Percentiles rank a stretch among this genome's conserved stretches.
Evolutionary conservation across 345 rosid genomes (phyloP).

Genomic region (Melaleuca quinquenervia): DNA sequence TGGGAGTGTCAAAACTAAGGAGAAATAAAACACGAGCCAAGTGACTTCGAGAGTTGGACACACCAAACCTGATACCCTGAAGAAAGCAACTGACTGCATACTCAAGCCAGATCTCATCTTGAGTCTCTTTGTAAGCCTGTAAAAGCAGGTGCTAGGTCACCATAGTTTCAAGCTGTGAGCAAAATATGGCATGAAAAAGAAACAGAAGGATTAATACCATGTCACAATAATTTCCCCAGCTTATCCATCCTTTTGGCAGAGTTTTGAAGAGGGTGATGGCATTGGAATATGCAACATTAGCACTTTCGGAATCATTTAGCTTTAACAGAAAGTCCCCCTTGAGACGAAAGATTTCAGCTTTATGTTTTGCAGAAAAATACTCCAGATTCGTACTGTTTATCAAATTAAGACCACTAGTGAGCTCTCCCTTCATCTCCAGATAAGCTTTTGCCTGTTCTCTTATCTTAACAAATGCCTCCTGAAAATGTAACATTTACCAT

Average conservation of each 20-base stretch:
- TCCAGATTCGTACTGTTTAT: constrained; percentile 87
- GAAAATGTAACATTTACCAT: constrained; percentile 11
- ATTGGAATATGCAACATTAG: constrained; percentile 75
- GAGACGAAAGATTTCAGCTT: constrained; percentile 80
- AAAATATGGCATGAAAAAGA: neutral
- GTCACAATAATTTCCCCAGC: constrained; percentile 99
- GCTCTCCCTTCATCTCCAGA: constrained; percentile 92
- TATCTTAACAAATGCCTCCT: constrained; percentile 98
- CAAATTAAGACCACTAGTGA: constrained; percentile 76
- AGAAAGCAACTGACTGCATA: constrained; percentile 97
- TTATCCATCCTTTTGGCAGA: constrained; percentile 98
- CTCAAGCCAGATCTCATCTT: constrained; percentile 94
- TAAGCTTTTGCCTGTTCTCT: constrained; percentile 97
- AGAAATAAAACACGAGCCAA: constrained; percentile 93
- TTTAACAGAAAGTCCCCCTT: constrained; percentile 79
- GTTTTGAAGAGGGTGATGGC: constrained; percentile 80
- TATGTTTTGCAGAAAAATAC: constrained; percentile 77
- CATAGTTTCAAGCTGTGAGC: neutral
- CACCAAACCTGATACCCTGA: constrained; percentile 95
- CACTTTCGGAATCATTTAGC: constrained; percentile 70
- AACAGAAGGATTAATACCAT: constrained; percentile 41
- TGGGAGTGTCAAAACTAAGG: constrained; percentile 90
- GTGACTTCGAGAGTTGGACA: constrained; percentile 93
- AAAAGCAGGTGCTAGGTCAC: neutral
- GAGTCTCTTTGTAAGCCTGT: constrained; percentile 81